Conservation (phyloP, 2,329 filamentous ascomycete genomes). For the Lecanicillium sp. region DNA sequence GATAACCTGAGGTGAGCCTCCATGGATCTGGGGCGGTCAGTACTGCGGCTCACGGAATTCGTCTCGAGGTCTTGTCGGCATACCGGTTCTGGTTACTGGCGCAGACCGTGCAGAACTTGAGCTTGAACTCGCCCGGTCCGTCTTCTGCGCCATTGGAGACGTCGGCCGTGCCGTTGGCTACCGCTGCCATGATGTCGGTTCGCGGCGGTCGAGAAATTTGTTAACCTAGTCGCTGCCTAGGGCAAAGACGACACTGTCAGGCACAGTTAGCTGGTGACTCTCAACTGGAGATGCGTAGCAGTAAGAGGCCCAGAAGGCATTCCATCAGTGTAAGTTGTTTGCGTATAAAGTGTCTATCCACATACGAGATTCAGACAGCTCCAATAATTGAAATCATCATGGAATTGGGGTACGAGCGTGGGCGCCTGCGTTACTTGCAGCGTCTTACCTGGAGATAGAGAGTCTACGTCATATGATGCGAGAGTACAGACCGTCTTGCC, state of each 20-base stretch:
- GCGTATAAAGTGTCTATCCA: constrained; percentile 58
- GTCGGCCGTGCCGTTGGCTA: constrained; percentile 32
- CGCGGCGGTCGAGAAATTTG: constrained; percentile 14
- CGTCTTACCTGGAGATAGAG: constrained; percentile 18
- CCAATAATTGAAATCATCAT: constrained; percentile 59
- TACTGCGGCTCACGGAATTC: not conserved
- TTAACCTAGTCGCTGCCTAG: constrained; percentile 10
- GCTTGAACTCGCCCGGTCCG: constrained; percentile 63
- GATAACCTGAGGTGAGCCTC: constrained; percentile 95
- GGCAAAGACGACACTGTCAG: constrained; percentile 3
- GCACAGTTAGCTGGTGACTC: too few relatives aligned
- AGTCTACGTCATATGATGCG: constrained; percentile 6
- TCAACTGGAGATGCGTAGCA: too few relatives aligned
- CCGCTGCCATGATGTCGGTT: constrained; percentile 31
- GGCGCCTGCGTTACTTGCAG: not conserved
- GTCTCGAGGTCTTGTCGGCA: constrained; percentile 21
- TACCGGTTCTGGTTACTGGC: constrained; percentile 96
- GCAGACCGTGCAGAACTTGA: constrained; percentile 98
- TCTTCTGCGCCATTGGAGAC: constrained; percentile 41
- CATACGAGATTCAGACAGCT: constrained; percentile 66
- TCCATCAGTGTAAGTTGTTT: constrained; percentile 37
- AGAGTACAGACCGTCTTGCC: constrained; percentile 3
- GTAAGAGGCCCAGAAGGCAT: constrained; percentile 1
- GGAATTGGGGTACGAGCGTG: constrained; percentile 16
- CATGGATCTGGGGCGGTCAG: constrained; percentile 62